Conservation (phyloP, 2,329 filamentous ascomycete species). For the Ophiostoma populinum region DNA sequence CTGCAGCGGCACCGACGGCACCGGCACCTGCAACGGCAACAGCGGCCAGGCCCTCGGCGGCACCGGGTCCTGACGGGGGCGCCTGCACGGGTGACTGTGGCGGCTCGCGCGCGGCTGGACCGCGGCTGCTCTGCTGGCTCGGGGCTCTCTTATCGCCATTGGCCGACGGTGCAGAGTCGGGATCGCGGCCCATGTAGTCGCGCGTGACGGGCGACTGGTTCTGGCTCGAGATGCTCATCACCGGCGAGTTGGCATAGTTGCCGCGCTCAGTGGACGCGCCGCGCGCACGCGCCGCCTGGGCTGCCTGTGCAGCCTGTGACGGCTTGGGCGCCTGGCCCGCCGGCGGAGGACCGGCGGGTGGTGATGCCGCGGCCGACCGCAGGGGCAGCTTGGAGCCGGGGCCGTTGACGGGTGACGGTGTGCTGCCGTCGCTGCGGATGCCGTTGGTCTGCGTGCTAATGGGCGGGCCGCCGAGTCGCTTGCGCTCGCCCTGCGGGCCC, state of each 20-base stretch:
- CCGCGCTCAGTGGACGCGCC: constrained; percentile 31
- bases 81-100: too few relatives aligned
- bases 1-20: constrained; percentile 9
- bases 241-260: constrained; percentile 21
- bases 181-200: constrained; percentile 23
- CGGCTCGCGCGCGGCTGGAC: constrained; percentile 18
- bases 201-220: constrained; percentile 26
- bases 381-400: constrained; percentile 22
- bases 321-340: constrained; percentile 37
- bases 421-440: constrained; percentile 22
- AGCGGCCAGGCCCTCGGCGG: constrained; percentile 1
- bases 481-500: constrained; percentile 31
- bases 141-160: constrained; percentile 37
- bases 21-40: constrained; percentile 6
- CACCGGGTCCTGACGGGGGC: constrained; percentile 2
- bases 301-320: constrained; percentile 20
- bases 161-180: constrained; percentile 32
- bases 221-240: constrained; percentile 13
- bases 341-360: constrained; percentile 33
- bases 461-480: constrained; percentile 23
- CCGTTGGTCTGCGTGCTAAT: constrained; percentile 24
- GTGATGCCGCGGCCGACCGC: constrained; percentile 18
- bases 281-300: too few relatives aligned
- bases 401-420: constrained; percentile 13
- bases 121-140: constrained; percentile 19